Conservation (phyloP, 2,329 filamentous ascomycete species). For the Ophiosphaerella herpotricha region DNA sequence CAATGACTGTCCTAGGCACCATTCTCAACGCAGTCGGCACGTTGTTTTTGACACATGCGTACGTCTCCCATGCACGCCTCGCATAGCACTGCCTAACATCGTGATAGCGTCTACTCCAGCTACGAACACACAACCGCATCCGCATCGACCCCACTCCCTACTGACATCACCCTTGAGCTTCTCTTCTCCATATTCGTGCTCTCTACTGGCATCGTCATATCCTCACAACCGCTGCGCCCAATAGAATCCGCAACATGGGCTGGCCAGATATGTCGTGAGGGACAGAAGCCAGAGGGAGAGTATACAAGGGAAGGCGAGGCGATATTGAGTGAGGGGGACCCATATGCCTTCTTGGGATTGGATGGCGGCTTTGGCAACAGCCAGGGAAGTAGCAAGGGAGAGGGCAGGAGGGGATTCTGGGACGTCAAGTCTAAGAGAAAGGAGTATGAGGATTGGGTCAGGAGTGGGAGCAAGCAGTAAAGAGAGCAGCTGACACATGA, state of each 20-base stretch:
- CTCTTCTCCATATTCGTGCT: slow-evolving; percentile 78
- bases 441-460: slow-evolving; percentile 81
- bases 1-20: slow-evolving; percentile 74
- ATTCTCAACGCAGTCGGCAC: slow-evolving; percentile 75
- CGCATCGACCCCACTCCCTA: slow-evolving; percentile 63
- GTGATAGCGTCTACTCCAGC: slow-evolving; percentile 85
- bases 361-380: slow-evolving; percentile 60
- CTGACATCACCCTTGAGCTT: slow-evolving; percentile 88
- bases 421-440: slow-evolving; percentile 83
- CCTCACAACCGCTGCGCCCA: slow-evolving; percentile 77
- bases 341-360: slow-evolving; percentile 67
- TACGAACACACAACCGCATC: slow-evolving; percentile 85
- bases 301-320: slow-evolving; percentile 68
- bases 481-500: neutral
- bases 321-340: slow-evolving; percentile 70
- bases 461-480: slow-evolving; percentile 21
- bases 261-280: slow-evolving; percentile 80
- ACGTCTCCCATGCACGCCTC: slow-evolving; percentile 48
- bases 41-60: slow-evolving; percentile 85
- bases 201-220: slow-evolving; percentile 80
- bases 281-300: slow-evolving; percentile 61
- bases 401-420: slow-evolving; percentile 82
- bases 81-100: slow-evolving; percentile 20
- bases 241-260: slow-evolving; percentile 84
- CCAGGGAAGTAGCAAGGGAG: slow-evolving; percentile 52